Conservation (phyloP, 805 yeast genomes). For the Jamesozyma jinghongensis region DNA sequence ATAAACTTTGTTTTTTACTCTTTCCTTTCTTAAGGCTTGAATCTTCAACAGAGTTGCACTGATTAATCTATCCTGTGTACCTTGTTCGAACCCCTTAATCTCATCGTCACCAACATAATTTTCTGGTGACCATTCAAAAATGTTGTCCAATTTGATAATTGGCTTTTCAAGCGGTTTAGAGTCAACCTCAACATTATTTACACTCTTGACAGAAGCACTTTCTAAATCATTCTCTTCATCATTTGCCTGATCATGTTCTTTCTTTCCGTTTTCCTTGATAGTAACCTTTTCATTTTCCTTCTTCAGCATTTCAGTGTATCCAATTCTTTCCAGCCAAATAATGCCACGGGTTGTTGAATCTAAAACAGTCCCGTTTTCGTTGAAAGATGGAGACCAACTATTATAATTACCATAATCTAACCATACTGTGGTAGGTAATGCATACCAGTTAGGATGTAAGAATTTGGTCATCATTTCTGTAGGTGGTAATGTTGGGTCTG, state of each 20-base stretch:
- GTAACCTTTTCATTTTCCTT: constrained; percentile 5
- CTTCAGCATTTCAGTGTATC: constrained; percentile 29
- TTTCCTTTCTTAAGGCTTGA: constrained; percentile 40
- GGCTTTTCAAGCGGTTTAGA: constrained; percentile 1
- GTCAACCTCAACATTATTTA: neutral
- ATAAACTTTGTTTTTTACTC: constrained; percentile 29
- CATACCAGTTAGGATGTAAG: constrained; percentile 55
- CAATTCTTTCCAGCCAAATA: constrained; percentile 47
- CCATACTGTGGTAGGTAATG: constrained; percentile 61
- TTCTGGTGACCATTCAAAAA: constrained; percentile 43
- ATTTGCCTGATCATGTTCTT: neutral
- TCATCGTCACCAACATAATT: constrained; percentile 44
- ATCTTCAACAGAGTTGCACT: constrained; percentile 40
- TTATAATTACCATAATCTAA: constrained; percentile 40
- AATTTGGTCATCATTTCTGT: constrained; percentile 46
- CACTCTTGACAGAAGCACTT: neutral
- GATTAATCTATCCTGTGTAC: constrained; percentile 36
- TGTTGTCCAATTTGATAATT: constrained; percentile 31
- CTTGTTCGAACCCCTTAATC: constrained; percentile 37
- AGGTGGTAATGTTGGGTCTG: constrained; percentile 43
- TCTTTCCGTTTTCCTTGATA: constrained; percentile 1
- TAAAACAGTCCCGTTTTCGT: constrained; percentile 48
- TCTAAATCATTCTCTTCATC: neutral
- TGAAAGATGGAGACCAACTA: constrained; percentile 59
- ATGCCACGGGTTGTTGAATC: constrained; percentile 42